phyloP scores from a whole-genome alignment of 2,329 filamentous ascomycete genomes.

The Phaeophleospora eucalypticola region DNA sequence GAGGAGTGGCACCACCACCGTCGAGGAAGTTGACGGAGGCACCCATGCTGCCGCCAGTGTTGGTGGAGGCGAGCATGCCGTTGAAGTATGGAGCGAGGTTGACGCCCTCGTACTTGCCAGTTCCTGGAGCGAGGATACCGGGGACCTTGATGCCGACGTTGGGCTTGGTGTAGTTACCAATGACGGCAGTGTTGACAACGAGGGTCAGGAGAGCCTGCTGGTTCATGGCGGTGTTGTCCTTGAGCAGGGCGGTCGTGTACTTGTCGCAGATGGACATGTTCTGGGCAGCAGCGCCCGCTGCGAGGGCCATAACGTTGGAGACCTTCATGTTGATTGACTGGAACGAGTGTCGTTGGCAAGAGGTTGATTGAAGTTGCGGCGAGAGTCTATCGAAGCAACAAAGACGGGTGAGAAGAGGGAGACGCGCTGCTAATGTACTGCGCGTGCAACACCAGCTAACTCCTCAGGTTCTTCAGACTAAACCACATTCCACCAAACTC shows the following conservation, averaged over 20 bases:
- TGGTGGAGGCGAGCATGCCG: constrained; percentile 52
- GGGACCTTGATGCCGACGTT: constrained; percentile 52
- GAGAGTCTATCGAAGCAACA: neutral
- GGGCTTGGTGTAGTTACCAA: constrained; percentile 44
- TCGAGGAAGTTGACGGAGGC: constrained; percentile 58
- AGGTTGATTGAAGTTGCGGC: neutral
- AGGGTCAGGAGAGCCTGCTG: constrained; percentile 54
- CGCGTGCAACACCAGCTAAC: too few relatives aligned
- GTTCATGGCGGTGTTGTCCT: constrained; percentile 56
- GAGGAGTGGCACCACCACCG: constrained; percentile 53
- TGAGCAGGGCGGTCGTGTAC: constrained; percentile 58
- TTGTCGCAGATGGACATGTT: constrained; percentile 58
- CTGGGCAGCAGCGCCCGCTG: constrained; percentile 33
- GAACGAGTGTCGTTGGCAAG: too few relatives aligned
- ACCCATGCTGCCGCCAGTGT: constrained; percentile 45
- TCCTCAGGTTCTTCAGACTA: too few relatives aligned
- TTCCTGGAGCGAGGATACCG: constrained; percentile 52
- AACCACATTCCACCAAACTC: too few relatives aligned
- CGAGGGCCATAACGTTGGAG: constrained; percentile 19
- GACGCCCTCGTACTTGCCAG: constrained; percentile 49
- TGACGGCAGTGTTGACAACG: constrained; percentile 60
- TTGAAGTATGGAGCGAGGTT: constrained; percentile 59
- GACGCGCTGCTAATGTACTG: too few relatives aligned
- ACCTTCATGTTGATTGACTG: constrained; percentile 15
- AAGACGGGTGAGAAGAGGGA: neutral